Base-by-base conservation (phyloP, 805 yeast species). In the Saccharomycodes ludwigii region DNA sequence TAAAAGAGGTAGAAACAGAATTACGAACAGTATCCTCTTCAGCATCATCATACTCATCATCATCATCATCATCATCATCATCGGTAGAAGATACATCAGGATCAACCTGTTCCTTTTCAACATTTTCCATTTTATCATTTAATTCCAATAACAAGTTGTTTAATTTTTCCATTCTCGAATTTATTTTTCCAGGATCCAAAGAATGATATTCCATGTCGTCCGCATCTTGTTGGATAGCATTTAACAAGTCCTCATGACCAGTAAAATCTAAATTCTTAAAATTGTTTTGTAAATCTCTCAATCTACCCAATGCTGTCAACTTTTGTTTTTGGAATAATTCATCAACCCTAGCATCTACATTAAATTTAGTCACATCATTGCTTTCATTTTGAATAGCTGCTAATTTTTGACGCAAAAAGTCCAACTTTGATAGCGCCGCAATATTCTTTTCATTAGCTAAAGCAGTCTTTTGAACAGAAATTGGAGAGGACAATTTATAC, bases 341-440 rank as follows among this genome's bases (percentile, higher is more conserved):
- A 38, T 68, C 66, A 33, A 71, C 66, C 34, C 68, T 57, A 10
- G 60, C 60, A 34, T 62, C 54, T 11, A 60, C 55, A 52, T 78
- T 78, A 41, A 64, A 71, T 47, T 79, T 80, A 51, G 81, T 67
- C 24, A 80, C 75, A 40, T 74, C 84, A 50, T 81, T 81, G 1
- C 86, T 75, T 47, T 81, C 86, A 29, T 65, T 65, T 50, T 81
- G 91, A 27, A 81, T 57, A 10, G 66, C 63, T 8, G 76, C 68
- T 23, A 81, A 52, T 42, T 71, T 73, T 34, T 65, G 64, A 41
- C 80, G 63, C 29, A 81, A 57, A 7, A 57, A 56, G 32, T 66
- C 66, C 29, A 81, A 56, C 33, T 73, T 74, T 11, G 61, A 66
- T 12, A 71, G 21, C 16, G 27, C 29, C 7, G 12, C 26, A 5